A percentile compares a stretch with the other conserved stretches of the same genome.
phyloP scores from a whole-genome alignment of 179 eudicot genomes.

The Silene coronaria region DNA sequence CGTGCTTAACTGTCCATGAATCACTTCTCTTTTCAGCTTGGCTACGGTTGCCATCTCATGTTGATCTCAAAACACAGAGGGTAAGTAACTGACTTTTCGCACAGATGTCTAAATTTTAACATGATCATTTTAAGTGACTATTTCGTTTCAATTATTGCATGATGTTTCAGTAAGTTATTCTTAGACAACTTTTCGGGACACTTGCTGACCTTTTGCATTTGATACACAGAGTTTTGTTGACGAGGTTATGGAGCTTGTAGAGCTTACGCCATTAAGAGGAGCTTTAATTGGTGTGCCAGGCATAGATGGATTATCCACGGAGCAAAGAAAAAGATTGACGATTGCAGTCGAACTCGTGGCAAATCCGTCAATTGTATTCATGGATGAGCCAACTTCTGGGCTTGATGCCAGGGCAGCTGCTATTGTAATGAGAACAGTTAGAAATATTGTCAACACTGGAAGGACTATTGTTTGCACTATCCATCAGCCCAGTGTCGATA shows the following conservation, averaged over 20 bases:
- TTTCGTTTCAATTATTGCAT: background rate
- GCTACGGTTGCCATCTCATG: slow-evolving; percentile 66
- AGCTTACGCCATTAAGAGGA: slow-evolving; percentile 56
- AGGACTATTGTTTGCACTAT: slow-evolving; percentile 94
- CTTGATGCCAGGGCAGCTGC: slow-evolving; percentile 96
- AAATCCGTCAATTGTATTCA: slow-evolving; percentile 90
- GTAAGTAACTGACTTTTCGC: slow-evolving; percentile 28
- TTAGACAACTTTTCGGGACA: too few species aligned
- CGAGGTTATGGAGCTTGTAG: slow-evolving; percentile 91
- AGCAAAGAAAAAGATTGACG: slow-evolving; percentile 81
- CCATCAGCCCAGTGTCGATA: slow-evolving; percentile 92
- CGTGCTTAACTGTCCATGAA: slow-evolving; percentile 75
- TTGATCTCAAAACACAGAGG: slow-evolving; percentile 44
- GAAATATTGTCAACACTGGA: slow-evolving; percentile 87
- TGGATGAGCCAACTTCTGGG: slow-evolving; percentile 98
- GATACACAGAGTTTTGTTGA: slow-evolving; percentile 61
- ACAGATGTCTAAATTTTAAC: background rate
- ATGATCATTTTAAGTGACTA: background rate
- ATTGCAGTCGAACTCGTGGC: slow-evolving; percentile 96
- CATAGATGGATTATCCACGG: slow-evolving; percentile 80
- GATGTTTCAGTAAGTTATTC: background rate
- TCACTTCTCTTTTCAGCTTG: slow-evolving; percentile 82
- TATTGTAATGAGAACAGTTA: slow-evolving; percentile 93
- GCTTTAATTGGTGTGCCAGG: slow-evolving; percentile 86
- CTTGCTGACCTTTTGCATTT: background rate